A percentile compares a stretch with the other conserved stretches of the same genome.
Conservation (phyloP, 129 eudicot species). For the Artemisia argyi region DNA sequence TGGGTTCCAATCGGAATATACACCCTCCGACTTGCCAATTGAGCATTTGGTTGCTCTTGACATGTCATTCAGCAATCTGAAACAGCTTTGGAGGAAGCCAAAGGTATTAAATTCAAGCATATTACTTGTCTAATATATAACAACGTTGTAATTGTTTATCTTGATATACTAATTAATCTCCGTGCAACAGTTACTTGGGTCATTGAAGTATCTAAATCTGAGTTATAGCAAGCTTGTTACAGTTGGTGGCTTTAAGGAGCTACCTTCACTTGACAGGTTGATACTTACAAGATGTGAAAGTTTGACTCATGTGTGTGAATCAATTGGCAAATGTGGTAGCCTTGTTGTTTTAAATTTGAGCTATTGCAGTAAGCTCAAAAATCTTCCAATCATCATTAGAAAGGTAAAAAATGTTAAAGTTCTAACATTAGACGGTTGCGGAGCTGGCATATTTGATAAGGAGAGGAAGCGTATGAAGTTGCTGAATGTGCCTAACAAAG, state of each 20-base stretch:
- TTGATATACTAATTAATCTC: not conserved
- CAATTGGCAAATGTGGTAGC: constrained; percentile 9
- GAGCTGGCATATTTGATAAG: not conserved
- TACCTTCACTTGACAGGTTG: constrained; percentile 24
- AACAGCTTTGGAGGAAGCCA: constrained; percentile 11
- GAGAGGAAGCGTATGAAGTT: too few relatives aligned
- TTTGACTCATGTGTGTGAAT: constrained; percentile 22
- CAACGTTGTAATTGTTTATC: too few relatives aligned
- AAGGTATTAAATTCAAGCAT: constrained; percentile 14
- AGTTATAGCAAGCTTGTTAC: constrained; percentile 1
- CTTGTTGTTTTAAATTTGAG: constrained; percentile 9
- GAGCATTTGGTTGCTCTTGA: constrained; percentile 26
- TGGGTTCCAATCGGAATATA: constrained; percentile 1
- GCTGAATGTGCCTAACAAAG: too few relatives aligned
- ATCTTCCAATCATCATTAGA: constrained; percentile 2
- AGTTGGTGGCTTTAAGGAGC: constrained; percentile 6
- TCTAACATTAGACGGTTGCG: constrained; percentile 17
- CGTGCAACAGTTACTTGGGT: constrained; percentile 22
- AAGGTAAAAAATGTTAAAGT: not conserved
- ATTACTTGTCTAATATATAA: not conserved
- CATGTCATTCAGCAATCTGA: constrained; percentile 25
- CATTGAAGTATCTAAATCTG: constrained; percentile 22
- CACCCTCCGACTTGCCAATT: constrained; percentile 20
- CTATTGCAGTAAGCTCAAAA: constrained; percentile 14
- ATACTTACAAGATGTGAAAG: not conserved